These are phyloP conservation scores for Rhododendron kiyosumense DNA, from an alignment of 148 eudicot species.

Conservation along the genomic window DNA sequence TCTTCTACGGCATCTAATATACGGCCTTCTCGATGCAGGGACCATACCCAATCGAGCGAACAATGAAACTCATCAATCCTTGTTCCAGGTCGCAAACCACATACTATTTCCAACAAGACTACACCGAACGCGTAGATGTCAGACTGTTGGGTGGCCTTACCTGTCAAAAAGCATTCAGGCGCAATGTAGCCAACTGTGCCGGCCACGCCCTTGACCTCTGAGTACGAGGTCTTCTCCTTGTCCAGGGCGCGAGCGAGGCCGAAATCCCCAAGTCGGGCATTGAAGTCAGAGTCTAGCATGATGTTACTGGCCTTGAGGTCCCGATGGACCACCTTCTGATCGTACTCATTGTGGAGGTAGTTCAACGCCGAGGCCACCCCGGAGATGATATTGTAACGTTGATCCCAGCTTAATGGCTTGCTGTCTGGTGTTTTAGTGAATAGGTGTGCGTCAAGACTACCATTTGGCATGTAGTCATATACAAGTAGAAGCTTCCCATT, in stretches of 20 bases:
- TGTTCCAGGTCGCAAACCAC: no score
- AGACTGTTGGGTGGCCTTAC: no score
- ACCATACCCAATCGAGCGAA: no score
- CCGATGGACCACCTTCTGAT: slow-evolving; percentile 29
- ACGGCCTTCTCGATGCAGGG: no score
- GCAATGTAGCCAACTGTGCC: slow-evolving; percentile 33
- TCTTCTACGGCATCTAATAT: no score
- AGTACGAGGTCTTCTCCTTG: slow-evolving; percentile 54
- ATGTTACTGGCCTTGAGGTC: slow-evolving; percentile 88
- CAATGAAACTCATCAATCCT: no score
- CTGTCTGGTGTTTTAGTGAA: neutral
- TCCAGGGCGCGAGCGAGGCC: slow-evolving; percentile 87
- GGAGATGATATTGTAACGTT: slow-evolving; percentile 40
- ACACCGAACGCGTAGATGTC: no score
- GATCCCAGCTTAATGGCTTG: slow-evolving; percentile 34
- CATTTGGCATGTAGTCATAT: slow-evolving; percentile 88
- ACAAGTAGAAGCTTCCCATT: slow-evolving; percentile 64
- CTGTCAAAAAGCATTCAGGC: no score
- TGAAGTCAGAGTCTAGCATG: slow-evolving; percentile 72
- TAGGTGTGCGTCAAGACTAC: slow-evolving; percentile 66
- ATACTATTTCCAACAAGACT: no score
- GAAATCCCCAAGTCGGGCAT: slow-evolving; percentile 78
- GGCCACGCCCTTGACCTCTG: slow-evolving; percentile 59
- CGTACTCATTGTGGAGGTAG: slow-evolving; percentile 71
- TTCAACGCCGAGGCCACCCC: slow-evolving; percentile 54